Evolutionary conservation across 768 basidiomycete genomes (phyloP).

Genomic region (Suillus ampliporus): DNA sequence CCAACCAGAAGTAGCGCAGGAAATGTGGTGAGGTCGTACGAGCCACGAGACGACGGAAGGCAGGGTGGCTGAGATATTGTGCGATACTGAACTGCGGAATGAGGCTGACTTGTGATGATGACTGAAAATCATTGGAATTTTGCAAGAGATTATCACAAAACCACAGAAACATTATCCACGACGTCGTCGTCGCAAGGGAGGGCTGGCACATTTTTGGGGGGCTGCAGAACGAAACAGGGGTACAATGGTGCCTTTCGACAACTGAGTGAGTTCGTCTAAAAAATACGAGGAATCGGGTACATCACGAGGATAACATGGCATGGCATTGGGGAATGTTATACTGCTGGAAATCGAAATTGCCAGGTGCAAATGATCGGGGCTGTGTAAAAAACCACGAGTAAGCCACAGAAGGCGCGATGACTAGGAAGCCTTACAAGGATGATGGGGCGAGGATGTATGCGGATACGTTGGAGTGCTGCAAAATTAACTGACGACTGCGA

Average conservation of each 20-base stretch:
- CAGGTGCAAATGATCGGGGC: neutral
- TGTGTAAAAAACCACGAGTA: neutral
- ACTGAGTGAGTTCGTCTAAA: too few relatives aligned
- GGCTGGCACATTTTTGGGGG: neutral
- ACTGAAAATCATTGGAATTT: neutral
- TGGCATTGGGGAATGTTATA: neutral
- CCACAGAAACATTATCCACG: neutral
- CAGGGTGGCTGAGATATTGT: neutral
- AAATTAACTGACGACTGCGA: slow-evolving; percentile 5
- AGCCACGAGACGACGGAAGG: neutral
- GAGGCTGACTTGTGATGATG: neutral
- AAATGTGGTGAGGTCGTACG: neutral
- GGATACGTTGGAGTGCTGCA: neutral
- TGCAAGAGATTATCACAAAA: neutral
- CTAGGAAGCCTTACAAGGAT: neutral
- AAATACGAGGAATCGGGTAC: neutral
- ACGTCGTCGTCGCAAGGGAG: neutral
- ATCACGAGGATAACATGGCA: neutral
- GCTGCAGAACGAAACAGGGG: neutral
- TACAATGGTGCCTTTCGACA: neutral
- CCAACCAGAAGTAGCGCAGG: too few relatives aligned
- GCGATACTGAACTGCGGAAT: neutral
- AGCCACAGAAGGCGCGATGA: neutral
- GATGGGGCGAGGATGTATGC: neutral
- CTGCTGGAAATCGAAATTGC: neutral